Evolutionary conservation across 139 green algal genomes (phyloP).

Genomic region (Haematococcus sp.): DNA sequence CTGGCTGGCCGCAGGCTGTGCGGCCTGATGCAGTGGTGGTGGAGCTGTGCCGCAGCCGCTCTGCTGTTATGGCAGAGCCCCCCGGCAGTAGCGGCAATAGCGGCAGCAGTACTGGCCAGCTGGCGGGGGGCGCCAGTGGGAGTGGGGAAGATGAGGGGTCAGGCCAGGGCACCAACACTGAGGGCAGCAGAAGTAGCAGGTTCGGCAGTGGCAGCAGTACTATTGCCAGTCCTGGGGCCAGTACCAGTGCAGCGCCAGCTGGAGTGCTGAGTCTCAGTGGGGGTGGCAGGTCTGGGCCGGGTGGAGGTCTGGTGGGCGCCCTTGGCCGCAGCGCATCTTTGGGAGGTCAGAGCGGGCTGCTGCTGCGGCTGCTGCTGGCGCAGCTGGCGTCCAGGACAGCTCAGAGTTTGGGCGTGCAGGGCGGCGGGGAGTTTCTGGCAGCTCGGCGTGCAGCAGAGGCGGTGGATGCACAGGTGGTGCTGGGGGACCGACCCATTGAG

Average conservation of each 20-base stretch:
- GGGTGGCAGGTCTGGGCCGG: slow-evolving; percentile 15
- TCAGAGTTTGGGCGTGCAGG: slow-evolving; percentile 28
- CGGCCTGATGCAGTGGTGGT: slow-evolving; percentile 72
- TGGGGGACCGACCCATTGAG: slow-evolving; percentile 84
- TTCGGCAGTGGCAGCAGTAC: slow-evolving; percentile 5
- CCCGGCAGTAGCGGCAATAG: neutral
- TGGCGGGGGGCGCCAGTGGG: neutral
- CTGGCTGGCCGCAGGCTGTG: slow-evolving; percentile 42
- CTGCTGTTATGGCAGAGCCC: slow-evolving; percentile 45
- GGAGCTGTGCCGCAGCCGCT: slow-evolving; percentile 70
- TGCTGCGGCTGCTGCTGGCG: slow-evolving; percentile 67
- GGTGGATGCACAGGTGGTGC: slow-evolving; percentile 60
- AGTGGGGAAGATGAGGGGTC: neutral
- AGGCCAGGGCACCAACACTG: neutral
- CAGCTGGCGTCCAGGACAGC: slow-evolving; percentile 17
- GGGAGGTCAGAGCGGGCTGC: slow-evolving; percentile 56
- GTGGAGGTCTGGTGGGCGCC: slow-evolving; percentile 35
- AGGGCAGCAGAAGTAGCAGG: slow-evolving; percentile 2
- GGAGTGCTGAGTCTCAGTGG: slow-evolving; percentile 44
- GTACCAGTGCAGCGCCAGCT: neutral
- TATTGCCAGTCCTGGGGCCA: neutral
- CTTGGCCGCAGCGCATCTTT: slow-evolving; percentile 51
- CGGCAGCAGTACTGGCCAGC: neutral
- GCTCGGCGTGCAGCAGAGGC: slow-evolving; percentile 51
- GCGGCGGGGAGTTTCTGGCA: slow-evolving; percentile 66